These are phyloP conservation scores for Aphanomyces stellatus DNA, from an alignment of 352 stramenopile genomes.

Conservation along the genomic window DNA sequence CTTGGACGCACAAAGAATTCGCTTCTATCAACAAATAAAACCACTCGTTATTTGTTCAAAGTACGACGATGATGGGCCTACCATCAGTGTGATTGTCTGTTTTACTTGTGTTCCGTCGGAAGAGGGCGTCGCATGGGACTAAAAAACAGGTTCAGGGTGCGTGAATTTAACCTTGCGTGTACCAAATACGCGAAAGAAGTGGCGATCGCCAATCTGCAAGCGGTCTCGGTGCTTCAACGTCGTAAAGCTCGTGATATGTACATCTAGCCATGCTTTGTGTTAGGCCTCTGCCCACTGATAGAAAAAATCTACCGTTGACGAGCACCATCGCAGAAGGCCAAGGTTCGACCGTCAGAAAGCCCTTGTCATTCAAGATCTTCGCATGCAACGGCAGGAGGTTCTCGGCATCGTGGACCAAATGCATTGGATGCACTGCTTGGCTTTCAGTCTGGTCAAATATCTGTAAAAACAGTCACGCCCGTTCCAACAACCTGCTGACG, in stretches of 20 bases:
- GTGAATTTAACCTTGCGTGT: background rate
- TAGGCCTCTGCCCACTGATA: background rate
- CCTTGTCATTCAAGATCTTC: conserved; percentile 18
- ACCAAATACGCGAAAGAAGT: conserved; percentile 35
- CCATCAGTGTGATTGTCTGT: background rate
- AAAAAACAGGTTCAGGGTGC: background rate
- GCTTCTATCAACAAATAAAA: conserved; percentile 37
- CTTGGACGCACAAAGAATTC: conserved; percentile 39
- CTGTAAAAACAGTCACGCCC: background rate
- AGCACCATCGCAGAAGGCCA: conserved; percentile 24
- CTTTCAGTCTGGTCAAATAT: background rate
- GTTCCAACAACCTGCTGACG: background rate
- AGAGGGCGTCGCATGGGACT: background rate
- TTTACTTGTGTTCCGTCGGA: background rate
- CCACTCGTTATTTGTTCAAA: background rate
- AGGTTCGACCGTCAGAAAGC: conserved; percentile 11
- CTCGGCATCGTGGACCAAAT: background rate
- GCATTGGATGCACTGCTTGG: background rate
- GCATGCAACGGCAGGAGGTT: conserved; percentile 1
- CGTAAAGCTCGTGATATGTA: conserved; percentile 5
- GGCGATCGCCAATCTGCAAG: conserved; percentile 32
- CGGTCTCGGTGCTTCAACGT: conserved; percentile 40
- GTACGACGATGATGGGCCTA: too few species aligned
- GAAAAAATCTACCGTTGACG: conserved; percentile 27
- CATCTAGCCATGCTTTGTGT: background rate